Percentiles rank a stretch among this genome's conserved stretches.
phyloP scores from a whole-genome alignment of 2,329 filamentous ascomycete species.

The Aspergillus ochraceoroseus region DNA sequence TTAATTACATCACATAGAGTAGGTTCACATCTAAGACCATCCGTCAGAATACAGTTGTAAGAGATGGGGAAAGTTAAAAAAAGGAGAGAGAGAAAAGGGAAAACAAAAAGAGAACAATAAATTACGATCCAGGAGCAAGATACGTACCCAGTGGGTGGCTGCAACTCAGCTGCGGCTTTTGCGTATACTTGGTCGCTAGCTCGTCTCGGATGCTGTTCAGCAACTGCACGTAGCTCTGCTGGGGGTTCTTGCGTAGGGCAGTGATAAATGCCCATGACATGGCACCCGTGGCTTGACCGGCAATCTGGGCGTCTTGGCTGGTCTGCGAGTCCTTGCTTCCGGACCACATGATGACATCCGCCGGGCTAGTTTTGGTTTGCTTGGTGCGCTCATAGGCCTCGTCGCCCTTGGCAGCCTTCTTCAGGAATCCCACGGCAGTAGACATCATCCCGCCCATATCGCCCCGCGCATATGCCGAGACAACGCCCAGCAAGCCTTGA shows the following conservation, averaged over 20 bases:
- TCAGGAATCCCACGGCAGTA: constrained; percentile 77
- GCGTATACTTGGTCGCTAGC: constrained; percentile 76
- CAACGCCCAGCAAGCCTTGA: constrained; percentile 60
- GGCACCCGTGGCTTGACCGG: constrained; percentile 83
- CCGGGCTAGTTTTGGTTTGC: constrained; percentile 85
- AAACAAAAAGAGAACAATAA: constrained; percentile 3
- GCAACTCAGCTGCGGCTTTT: constrained; percentile 94
- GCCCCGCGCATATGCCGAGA: constrained; percentile 74
- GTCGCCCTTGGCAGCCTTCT: constrained; percentile 77
- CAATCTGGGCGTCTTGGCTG: constrained; percentile 85
- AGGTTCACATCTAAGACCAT: constrained; percentile 55
- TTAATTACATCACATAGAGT: constrained; percentile 60
- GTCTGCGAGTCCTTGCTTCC: constrained; percentile 95
- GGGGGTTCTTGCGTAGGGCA: constrained; percentile 83
- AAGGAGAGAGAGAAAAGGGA: too few species aligned
- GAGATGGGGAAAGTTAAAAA: too few species aligned
- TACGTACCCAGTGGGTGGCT: constrained; percentile 87
- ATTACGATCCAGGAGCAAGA: constrained; percentile 1
- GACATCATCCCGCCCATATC: constrained; percentile 77
- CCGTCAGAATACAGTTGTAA: constrained; percentile 17
- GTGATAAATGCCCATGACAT: constrained; percentile 98
- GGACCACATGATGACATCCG: constrained; percentile 97
- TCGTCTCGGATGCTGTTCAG: constrained; percentile 94
- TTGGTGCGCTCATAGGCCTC: constrained; percentile 73
- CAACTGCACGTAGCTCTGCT: constrained; percentile 93